Base-by-base conservation (phyloP, 2,329 filamentous ascomycete species). In the Pseudocercospora eumusae region DNA sequence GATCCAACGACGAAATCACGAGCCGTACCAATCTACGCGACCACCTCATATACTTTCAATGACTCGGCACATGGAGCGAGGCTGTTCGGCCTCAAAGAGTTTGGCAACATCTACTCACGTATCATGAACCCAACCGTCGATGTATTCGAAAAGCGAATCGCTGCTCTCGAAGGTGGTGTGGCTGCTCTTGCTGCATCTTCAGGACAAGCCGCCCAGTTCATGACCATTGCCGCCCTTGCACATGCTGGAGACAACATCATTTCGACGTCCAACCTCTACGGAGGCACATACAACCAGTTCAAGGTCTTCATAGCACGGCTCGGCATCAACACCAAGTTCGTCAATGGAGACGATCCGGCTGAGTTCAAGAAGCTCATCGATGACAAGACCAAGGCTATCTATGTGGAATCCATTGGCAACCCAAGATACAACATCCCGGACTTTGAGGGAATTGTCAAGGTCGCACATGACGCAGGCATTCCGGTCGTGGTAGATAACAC, bases 61-160 rank as follows among this genome's bases (percentile, higher is more conserved):
- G 91, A 98, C 81, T 96, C 92, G 56, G 93, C 92, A 55, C 95
- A 98, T 74, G 95, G 92, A 65, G 95, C 95, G 60, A 88, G 92
- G 76, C 88, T 99, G 45, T 99, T 99, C 75, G 91, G 92, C 75
- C 90, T 99, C 77, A 96, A 98, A 81, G 92, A 98, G 80, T 90
- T 91, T 72, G 95, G 93, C 79, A 98, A 98, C 80, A 96, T 98
- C 77, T 99, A 99, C 84, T 95, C 89, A 76, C 91, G 95, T 67
- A 92, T 99, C 72, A 92, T 91, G 89, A 97, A 98, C 79, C 93
- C 93, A 2, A 98, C 93, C 0, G 89, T 93, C 69, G 93, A 96
- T 77, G 93, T 98, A 27, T 93, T 99, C 67, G 95, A 99, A 80
- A 96, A 97, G 82, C 88, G 93, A 64, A 90, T 97, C 56, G 93